Percentiles rank a stretch among this genome's conserved stretches.
These are phyloP conservation scores for Marasmius oreades DNA, from an alignment of 1,284 basidiomycete species.

Conservation along the genomic window DNA sequence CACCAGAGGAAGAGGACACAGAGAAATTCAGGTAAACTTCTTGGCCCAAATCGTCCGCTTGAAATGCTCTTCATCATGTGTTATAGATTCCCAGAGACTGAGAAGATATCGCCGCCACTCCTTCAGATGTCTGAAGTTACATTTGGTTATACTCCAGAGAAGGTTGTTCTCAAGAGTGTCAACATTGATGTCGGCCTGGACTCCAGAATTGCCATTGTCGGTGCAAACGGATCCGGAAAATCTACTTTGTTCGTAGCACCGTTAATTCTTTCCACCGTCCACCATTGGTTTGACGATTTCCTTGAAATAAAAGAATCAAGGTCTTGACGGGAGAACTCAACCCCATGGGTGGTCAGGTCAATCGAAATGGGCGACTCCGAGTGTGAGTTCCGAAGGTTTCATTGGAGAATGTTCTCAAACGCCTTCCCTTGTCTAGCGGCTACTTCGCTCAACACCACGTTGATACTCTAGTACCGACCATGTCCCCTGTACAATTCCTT, in stretches of 20 bases:
- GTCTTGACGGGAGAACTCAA: constrained; percentile 88
- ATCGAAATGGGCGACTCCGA: constrained; percentile 86
- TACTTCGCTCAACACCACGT: constrained; percentile 99
- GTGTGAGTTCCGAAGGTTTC: constrained; percentile 47
- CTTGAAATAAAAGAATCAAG: constrained; percentile 67
- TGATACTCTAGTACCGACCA: constrained; percentile 82
- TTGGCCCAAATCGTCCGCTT: constrained; percentile 2
- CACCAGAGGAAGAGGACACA: constrained; percentile 86
- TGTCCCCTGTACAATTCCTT: constrained; percentile 92
- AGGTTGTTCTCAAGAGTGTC: constrained; percentile 75
- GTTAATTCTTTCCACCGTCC: no score
- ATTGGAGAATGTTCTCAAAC: no score
- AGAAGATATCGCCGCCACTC: constrained; percentile 96
- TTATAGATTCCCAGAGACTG: constrained; percentile 81
- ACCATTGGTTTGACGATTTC: constrained; percentile 6
- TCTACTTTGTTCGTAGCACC: constrained; percentile 73
- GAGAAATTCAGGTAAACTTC: constrained; percentile 88
- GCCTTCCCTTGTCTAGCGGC: constrained; percentile 49
- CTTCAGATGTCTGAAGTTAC: constrained; percentile 90
- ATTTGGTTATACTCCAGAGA: constrained; percentile 88
- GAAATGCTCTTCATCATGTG: constrained; percentile 6
- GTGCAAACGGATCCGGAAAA: constrained; percentile 80
- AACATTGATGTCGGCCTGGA: constrained; percentile 92
- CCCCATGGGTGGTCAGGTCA: constrained; percentile 80
- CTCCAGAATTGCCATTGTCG: constrained; percentile 88